These are phyloP conservation scores for Gnaphalium uliginosum DNA, from an alignment of 129 eudicot genomes.

Conservation along the genomic window DNA sequence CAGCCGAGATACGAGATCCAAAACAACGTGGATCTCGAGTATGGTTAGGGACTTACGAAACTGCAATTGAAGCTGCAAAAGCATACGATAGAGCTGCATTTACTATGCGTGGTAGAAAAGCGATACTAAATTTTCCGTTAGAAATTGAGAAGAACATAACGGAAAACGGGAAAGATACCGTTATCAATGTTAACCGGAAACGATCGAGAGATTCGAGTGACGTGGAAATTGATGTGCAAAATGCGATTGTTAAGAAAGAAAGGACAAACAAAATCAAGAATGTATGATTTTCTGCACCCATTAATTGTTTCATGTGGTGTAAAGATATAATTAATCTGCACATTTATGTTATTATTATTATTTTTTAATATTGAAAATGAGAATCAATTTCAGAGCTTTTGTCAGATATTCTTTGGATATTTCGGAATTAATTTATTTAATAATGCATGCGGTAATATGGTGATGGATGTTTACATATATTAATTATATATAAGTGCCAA, in stretches of 20 bases:
- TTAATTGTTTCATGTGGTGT: background rate
- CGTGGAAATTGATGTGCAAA: background rate
- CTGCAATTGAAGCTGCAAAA: constrained; percentile 73
- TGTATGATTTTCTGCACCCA: background rate
- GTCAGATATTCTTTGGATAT: background rate
- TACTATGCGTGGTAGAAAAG: constrained; percentile 67
- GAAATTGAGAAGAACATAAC: constrained; percentile 42
- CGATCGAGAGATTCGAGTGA: background rate
- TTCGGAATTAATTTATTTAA: background rate
- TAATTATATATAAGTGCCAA: background rate
- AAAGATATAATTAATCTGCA: background rate
- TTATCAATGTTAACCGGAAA: constrained; percentile 9
- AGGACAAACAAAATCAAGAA: background rate
- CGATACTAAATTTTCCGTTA: constrained; percentile 69
- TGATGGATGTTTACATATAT: background rate
- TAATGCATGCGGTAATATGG: constrained; percentile 1
- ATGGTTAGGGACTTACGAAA: constrained; percentile 75
- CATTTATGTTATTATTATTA: background rate
- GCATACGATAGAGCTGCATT: constrained; percentile 78
- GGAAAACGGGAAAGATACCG: constrained; percentile 24
- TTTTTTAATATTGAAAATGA: background rate
- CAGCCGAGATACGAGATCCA: constrained; percentile 84
- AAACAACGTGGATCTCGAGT: constrained; percentile 59
- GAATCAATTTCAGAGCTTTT: background rate
- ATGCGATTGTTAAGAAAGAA: constrained; percentile 14